Percentiles rank a stretch among this genome's conserved stretches.
Evolutionary conservation across 768 basidiomycete species (phyloP).

Genomic region (Megacollybia marginata): DNA sequence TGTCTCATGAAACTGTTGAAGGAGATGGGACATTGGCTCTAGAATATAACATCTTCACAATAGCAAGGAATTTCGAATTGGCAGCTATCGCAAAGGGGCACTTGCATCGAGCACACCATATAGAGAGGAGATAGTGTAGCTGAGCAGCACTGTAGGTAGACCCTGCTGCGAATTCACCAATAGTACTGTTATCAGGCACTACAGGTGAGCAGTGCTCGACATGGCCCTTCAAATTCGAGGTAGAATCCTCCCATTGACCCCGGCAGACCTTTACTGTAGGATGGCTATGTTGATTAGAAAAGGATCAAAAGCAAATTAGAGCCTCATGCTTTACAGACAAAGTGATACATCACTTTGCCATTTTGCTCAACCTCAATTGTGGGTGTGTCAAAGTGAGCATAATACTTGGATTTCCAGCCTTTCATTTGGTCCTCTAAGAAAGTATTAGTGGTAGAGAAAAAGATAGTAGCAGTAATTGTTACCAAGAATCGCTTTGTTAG

Average conservation of each 20-base stretch:
- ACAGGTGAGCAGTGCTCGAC: neutral
- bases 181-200: neutral
- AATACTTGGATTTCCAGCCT: too few relatives aligned
- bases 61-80: slow-evolving; percentile 5
- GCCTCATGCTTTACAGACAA: too few relatives aligned
- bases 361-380: too few relatives aligned
- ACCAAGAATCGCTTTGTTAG: too few relatives aligned
- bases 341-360: too few relatives aligned
- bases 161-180: slow-evolving; percentile 4
- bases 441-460: too few relatives aligned
- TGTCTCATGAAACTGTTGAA: slow-evolving; percentile 6
- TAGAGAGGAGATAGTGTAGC: slow-evolving; percentile 3
- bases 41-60: slow-evolving; percentile 9
- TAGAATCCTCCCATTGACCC: neutral
- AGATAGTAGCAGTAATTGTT: too few relatives aligned
- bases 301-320: too few relatives aligned
- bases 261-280: too few relatives aligned
- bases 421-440: too few relatives aligned
- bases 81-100: slow-evolving; percentile 10
- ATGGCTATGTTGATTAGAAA: too few relatives aligned
- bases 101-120: slow-evolving; percentile 11
- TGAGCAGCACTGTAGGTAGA: slow-evolving; percentile 3
- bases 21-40: slow-evolving; percentile 8
- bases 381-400: too few relatives aligned
- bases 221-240: neutral